These are phyloP conservation scores for Atkinsonella hypoxylon DNA, from an alignment of 2,329 filamentous ascomycete species.

Conservation along the genomic window DNA sequence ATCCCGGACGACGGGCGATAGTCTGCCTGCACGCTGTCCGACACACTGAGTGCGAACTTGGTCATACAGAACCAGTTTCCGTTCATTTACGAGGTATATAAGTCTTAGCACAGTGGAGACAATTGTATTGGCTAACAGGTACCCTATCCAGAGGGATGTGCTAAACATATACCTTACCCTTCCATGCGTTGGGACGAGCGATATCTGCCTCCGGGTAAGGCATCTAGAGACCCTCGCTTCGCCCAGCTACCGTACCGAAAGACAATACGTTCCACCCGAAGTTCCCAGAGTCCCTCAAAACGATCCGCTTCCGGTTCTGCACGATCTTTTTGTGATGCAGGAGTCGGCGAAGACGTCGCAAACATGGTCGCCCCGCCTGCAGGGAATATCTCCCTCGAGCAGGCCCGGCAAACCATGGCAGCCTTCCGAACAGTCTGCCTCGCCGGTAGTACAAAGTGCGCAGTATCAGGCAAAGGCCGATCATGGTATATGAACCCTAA, in stretches of 20 bases:
- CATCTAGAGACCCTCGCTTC: neutral
- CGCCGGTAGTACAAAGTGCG: neutral
- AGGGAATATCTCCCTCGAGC: neutral
- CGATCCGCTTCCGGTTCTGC: neutral
- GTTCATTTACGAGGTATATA: neutral
- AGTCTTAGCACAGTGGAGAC: neutral
- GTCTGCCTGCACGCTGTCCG: neutral
- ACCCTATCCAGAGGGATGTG: neutral
- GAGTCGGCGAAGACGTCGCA: neutral
- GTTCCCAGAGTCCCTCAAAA: neutral
- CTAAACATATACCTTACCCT: constrained; percentile 1
- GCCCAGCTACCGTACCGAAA: neutral
- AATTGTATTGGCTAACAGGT: neutral
- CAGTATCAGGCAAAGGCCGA: constrained; percentile 2
- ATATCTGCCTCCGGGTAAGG: neutral
- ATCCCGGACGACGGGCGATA: neutral
- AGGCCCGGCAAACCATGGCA: constrained; percentile 1
- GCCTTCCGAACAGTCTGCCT: neutral
- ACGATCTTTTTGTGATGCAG: neutral
- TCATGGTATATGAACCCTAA: neutral
- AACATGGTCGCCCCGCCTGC: neutral
- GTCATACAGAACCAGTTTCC: neutral
- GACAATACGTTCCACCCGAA: neutral
- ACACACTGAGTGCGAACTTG: neutral
- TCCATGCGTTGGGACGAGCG: too few relatives aligned